Conservation (phyloP, 2,329 filamentous ascomycete genomes). For the Pyricularia grisea region DNA sequence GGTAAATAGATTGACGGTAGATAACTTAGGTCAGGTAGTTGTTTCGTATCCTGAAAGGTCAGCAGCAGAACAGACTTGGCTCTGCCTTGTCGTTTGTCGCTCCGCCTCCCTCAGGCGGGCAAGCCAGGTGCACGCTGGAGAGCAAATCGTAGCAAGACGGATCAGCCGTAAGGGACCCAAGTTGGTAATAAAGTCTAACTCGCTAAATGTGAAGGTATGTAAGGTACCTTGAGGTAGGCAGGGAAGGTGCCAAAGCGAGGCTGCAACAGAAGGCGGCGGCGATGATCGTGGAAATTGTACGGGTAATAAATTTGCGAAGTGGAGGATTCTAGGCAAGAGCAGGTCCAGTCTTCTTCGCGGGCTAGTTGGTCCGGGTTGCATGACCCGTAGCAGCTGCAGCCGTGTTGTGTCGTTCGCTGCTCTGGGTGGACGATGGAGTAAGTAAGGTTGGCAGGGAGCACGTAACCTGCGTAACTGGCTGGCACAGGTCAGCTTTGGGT, state of each 20-base stretch:
- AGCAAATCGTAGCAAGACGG: not conserved
- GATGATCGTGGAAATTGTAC: not conserved
- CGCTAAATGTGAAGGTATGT: not conserved
- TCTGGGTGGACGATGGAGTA: not conserved
- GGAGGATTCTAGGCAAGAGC: not conserved
- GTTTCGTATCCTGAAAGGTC: not conserved
- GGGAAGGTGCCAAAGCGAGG: not conserved
- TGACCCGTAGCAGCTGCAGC: not conserved
- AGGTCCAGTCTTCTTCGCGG: not conserved
- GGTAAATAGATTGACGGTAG: not conserved
- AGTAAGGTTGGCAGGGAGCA: not conserved
- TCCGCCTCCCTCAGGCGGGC: not conserved
- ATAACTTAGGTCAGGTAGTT: not conserved
- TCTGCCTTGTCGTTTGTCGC: not conserved
- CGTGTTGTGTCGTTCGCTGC: not conserved
- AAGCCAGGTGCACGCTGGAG: not conserved
- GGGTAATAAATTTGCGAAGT: not conserved
- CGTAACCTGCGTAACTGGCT: not conserved
- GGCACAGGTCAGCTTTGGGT: not conserved
- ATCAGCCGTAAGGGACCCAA: not conserved
- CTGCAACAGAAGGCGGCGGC: not conserved
- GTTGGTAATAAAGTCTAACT: not conserved
- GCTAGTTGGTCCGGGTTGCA: not conserved
- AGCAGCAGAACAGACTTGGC: not conserved
- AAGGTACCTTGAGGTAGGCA: not conserved